Evolutionary conservation across 768 basidiomycete species (phyloP), one percentile per base, ranked within the genome.

Genomic region (Leucocoprinus sp.): DNA sequence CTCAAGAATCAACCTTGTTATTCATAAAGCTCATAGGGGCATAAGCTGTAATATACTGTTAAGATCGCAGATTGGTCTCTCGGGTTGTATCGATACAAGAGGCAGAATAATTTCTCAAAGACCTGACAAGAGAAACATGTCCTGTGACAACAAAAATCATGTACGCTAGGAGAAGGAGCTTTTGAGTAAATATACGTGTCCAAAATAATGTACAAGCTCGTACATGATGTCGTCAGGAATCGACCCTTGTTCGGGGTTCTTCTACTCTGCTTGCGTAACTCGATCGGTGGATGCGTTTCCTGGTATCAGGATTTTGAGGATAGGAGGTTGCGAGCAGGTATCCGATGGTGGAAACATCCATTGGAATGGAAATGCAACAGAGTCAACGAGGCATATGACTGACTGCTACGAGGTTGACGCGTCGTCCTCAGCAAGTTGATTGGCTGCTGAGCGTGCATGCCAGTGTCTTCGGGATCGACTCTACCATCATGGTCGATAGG

Each of bases 161-260:
- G 9, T 33, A 34, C 31, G 35, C 42, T 15, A 43, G 42, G n/a
- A n/a, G n/a, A 15, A 43, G 9, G 3, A 43, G 31, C 23, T 23
- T 43, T 9, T 43, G 33, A 21, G 35, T 1, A 35, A n/a, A 34
- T 19, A 22, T 33, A 22, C 0, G 33, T 35, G 22, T 43, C 42
- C 8, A 43, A 22, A n/a, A 15, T 43, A 27, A 8, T 43, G 42
- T 28, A 22, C 42, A 35, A 43, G 19, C 17, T 43, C 42, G 14
- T 43, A 43, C 14, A 43, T 34, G 33, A 43, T 14, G 33, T 43
- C 42, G 35, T 43, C 42, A 12, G 42, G 42, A 6, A 43, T 14
- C 9, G 12, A 33, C 14, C 12, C 22, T 23, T 7, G 15, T 17
- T 22, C 33, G 35, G 2, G 14, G 11, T 2, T n/a, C 42, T 17